A percentile compares a stretch with the other conserved stretches of the same genome.
Evolutionary conservation across 768 basidiomycete genomes (phyloP).

Genomic region (Pleurotus tuoliensis): DNA sequence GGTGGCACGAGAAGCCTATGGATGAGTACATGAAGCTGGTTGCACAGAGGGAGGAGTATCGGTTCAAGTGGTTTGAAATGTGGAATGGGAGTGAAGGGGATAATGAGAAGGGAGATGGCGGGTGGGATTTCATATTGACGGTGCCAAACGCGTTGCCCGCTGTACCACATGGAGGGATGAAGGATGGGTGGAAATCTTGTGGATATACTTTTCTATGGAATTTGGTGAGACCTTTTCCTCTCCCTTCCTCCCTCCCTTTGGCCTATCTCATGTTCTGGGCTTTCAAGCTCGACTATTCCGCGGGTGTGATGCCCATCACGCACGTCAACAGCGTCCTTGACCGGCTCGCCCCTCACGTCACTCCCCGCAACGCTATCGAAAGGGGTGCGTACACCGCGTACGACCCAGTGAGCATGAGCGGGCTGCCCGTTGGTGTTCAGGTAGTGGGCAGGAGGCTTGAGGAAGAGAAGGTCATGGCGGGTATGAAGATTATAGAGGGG

Average conservation of each 20-base stretch:
- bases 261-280: neutral
- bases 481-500: conserved; percentile 50
- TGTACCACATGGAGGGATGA: conserved; percentile 50
- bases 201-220: conserved; percentile 65
- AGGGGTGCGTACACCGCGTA: conserved; percentile 46
- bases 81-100: conserved; percentile 21
- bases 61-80: conserved; percentile 41
- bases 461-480: conserved; percentile 61
- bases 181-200: conserved; percentile 46
- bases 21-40: conserved; percentile 45
- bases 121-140: conserved; percentile 58
- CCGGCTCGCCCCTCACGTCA: conserved; percentile 28
- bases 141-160: conserved; percentile 57
- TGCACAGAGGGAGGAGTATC: conserved; percentile 41
- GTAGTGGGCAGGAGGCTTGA: conserved; percentile 55
- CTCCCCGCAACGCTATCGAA: conserved; percentile 39
- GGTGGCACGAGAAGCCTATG: conserved; percentile 39
- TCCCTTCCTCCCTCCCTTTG: neutral
- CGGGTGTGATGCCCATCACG: conserved; percentile 58
- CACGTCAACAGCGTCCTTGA: conserved; percentile 45
- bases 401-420: conserved; percentile 47
- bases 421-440: conserved; percentile 59
- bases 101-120: conserved; percentile 27
- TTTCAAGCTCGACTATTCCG: conserved; percentile 42
- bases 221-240: conserved; percentile 31